Percentiles rank a stretch among this genome's conserved stretches.
phyloP scores from a whole-genome alignment of 805 yeast species.

The Kazachstania psychrophila region DNA sequence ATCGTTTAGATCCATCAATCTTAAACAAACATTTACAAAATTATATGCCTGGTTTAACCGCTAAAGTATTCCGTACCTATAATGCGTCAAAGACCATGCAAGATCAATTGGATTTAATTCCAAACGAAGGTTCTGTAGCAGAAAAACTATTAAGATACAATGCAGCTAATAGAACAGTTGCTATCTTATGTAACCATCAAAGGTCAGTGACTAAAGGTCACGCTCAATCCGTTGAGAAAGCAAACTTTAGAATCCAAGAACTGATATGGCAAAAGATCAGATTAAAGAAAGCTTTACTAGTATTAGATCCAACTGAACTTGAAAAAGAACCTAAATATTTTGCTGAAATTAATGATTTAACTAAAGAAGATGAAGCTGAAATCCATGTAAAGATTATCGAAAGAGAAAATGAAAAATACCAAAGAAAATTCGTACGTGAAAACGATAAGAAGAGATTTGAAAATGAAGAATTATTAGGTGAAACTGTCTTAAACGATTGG shows the following conservation, averaged over 20 bases:
- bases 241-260: constrained; percentile 68
- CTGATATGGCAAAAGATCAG: constrained; percentile 77
- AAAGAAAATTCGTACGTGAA: constrained; percentile 62
- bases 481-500: constrained; percentile 50
- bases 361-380: constrained; percentile 51
- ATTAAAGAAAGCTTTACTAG: constrained; percentile 58
- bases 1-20: constrained; percentile 73
- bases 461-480: constrained; percentile 42
- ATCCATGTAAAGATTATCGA: constrained; percentile 54
- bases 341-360: constrained; percentile 56
- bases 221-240: constrained; percentile 70
- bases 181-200: constrained; percentile 94
- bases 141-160: constrained; percentile 83
- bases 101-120: constrained; percentile 76
- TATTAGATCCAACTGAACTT: constrained; percentile 45
- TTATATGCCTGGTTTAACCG: constrained; percentile 89
- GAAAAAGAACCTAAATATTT: constrained; percentile 51
- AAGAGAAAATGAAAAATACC: constrained; percentile 54
- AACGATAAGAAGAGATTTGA: constrained; percentile 63
- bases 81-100: constrained; percentile 97
- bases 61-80: constrained; percentile 94
- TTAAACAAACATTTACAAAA: constrained; percentile 80
- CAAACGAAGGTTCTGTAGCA: constrained; percentile 78
- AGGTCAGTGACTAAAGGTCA: constrained; percentile 83
- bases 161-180: constrained; percentile 93